Conservation (phyloP, 2,329 filamentous ascomycete species). For the Furcasterigmium furcatum region DNA sequence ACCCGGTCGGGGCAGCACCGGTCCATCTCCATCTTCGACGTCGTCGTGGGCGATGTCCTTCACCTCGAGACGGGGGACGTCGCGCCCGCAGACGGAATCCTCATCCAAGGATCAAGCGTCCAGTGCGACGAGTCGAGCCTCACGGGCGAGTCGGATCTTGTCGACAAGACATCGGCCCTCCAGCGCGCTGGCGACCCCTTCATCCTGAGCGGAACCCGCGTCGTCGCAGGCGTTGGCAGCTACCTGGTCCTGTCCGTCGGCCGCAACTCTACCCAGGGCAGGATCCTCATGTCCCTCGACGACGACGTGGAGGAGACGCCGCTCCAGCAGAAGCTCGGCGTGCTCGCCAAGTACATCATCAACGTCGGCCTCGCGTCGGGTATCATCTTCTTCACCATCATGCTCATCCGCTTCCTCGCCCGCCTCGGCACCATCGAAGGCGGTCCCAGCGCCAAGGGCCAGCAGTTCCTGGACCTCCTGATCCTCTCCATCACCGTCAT, state of each 20-base stretch:
- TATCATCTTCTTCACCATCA: conserved; percentile 12
- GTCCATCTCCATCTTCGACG: conserved; percentile 67
- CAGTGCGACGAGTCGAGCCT: conserved; percentile 72
- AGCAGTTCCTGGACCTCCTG: conserved; percentile 45
- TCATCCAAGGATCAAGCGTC: conserved; percentile 49
- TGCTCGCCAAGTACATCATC: conserved; percentile 16
- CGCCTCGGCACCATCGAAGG: conserved; percentile 34
- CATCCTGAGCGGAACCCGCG: conserved; percentile 77
- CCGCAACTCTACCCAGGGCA: conserved; percentile 13
- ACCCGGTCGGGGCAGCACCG: conserved; percentile 68
- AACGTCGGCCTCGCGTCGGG: conserved; percentile 15
- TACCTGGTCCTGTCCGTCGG: conserved; percentile 16
- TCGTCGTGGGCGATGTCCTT: conserved; percentile 72
- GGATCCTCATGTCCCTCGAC: conserved; percentile 16
- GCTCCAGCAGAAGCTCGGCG: conserved; percentile 15
- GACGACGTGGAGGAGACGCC: conserved; percentile 15
- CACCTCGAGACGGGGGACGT: conserved; percentile 71
- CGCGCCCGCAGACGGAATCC: conserved; percentile 67
- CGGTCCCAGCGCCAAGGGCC: conserved; percentile 37
- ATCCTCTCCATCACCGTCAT: conserved; percentile 45
- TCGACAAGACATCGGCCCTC: conserved; percentile 60
- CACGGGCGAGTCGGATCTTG: conserved; percentile 70
- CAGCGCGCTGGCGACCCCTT: conserved; percentile 67
- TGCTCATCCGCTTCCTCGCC: conserved; percentile 15
- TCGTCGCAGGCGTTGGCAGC: conserved; percentile 51